Percentiles rank a stretch among this genome's conserved stretches.
These are phyloP conservation scores for Penicilliopsis zonata DNA, from an alignment of 495 filamentous ascomycete species.

Conservation along the genomic window DNA sequence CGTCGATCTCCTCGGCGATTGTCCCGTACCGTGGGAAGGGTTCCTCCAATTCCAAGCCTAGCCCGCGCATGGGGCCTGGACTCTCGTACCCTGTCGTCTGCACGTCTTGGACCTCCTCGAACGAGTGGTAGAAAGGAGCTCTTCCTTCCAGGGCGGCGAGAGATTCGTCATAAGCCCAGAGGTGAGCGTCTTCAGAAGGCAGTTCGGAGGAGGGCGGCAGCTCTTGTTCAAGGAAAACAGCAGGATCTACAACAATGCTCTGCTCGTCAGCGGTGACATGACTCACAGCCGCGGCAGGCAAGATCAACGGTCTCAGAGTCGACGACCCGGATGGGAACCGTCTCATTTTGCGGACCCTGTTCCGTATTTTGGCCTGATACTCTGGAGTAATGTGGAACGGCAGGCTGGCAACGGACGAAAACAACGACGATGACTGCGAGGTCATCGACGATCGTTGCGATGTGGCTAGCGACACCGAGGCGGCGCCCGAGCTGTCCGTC, in stretches of 20 bases:
- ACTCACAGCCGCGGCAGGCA: constrained; percentile 6
- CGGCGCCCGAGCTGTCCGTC: constrained; percentile 1
- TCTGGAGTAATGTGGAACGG: constrained; percentile 6
- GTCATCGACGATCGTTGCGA: constrained; percentile 6
- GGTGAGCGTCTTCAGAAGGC: too few species aligned
- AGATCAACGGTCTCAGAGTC: constrained; percentile 7
- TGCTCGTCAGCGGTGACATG: too few species aligned
- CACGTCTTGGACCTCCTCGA: constrained; percentile 8
- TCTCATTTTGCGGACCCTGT: constrained; percentile 5
- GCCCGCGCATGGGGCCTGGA: neutral
- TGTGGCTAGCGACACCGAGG: constrained; percentile 1
- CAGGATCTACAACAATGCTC: neutral
- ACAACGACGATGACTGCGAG: constrained; percentile 2
- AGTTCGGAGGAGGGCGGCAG: too few species aligned
- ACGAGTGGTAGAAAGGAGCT: constrained; percentile 2
- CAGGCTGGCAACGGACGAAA: constrained; percentile 4
- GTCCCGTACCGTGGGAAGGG: neutral
- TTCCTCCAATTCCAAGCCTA: neutral
- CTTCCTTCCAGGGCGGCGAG: constrained; percentile 15
- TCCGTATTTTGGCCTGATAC: constrained; percentile 4
- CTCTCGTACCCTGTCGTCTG: too few species aligned
- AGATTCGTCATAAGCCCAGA: constrained; percentile 11
- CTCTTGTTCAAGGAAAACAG: neutral
- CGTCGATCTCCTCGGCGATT: neutral
- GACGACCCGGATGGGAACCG: constrained; percentile 7